Conservation (phyloP, 192 early-diverging fungal species). For the Coemansia sp. region DNA sequence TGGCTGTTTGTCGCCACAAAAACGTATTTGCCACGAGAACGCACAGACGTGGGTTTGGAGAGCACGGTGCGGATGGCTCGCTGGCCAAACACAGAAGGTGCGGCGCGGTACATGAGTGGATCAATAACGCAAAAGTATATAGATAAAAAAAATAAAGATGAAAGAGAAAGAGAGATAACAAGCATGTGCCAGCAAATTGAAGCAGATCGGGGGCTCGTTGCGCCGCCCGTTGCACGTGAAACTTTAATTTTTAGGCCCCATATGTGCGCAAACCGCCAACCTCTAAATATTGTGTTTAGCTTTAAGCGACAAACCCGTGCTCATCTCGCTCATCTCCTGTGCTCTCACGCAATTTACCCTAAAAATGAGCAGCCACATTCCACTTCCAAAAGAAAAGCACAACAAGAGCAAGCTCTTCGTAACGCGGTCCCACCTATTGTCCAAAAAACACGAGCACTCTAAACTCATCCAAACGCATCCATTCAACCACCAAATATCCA, state of each 20-base stretch:
- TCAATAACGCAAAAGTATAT: background rate
- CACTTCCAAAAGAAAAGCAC: constrained; percentile 44
- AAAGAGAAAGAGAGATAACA: background rate
- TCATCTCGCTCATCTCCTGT: background rate
- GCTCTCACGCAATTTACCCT: background rate
- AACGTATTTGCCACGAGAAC: too few species aligned
- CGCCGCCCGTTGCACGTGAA: too few species aligned
- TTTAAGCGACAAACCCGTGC: background rate
- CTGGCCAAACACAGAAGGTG: background rate
- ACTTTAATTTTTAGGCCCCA: too few species aligned
- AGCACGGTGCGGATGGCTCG: background rate
- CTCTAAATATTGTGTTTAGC: background rate
- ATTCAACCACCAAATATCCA: constrained; percentile 41
- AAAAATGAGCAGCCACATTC: constrained; percentile 49
- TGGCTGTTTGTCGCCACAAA: background rate
- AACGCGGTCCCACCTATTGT: constrained; percentile 29
- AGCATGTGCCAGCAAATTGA: too few species aligned
- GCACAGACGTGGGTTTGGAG: too few species aligned
- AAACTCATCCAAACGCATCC: constrained; percentile 37
- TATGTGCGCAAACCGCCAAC: too few species aligned
- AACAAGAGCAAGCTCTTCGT: constrained; percentile 50
- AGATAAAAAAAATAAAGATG: background rate
- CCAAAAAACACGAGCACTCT: constrained; percentile 30
- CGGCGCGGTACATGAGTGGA: background rate
- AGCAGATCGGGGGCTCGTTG: too few species aligned